Evolutionary conservation across 805 yeast genomes (phyloP), one percentile per base, ranked within the genome.

Genomic region (Saturnispora silvae): DNA sequence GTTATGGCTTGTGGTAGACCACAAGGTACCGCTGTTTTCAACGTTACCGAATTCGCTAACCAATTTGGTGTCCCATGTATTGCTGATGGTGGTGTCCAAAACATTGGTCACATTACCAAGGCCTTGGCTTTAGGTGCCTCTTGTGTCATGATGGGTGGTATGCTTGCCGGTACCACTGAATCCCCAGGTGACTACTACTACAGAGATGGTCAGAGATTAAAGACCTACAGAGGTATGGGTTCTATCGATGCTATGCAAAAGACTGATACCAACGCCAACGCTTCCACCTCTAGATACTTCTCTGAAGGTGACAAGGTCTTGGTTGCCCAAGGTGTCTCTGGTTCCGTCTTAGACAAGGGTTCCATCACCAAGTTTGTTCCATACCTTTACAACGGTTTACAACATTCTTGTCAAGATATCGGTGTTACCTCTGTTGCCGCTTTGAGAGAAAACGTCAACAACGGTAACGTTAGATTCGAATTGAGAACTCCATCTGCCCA

Each of bases 1-100:
- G 98, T 92, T 43, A 92, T 92, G 98, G 98, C 98, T 37, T 94
- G 96, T 68, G 98, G 98, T 67, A 86, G 98, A 74, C 98, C 98
- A 44, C 98, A 92, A 71, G 98, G 97, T 67, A 86, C 97, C 49
- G 98, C 98, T 44, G 97, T 92, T 38, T 87, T 75, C 72, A 80
- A 77, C 49, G 98, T 92, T 39, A 72, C 92, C 47, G 87, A 89
- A 68, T 87, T 92, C 59, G 94, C 97, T 49, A 80, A 78, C 65
- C 74, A 77, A 61, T 92, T 89, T 59, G 98, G 98, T 60, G 95
- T 92, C 48, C 97, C 98, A 60, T 83, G 95, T 66, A 86, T 92
- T 53, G 98, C 98, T 49, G 98, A 92, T 61, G 98, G 98, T 73
- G 98, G 98, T 77, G 78, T 92, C 56, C 89, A 86, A 64, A 92